Conservation (phyloP, 1,284 basidiomycete genomes). For the Porodaedalea pini region DNA sequence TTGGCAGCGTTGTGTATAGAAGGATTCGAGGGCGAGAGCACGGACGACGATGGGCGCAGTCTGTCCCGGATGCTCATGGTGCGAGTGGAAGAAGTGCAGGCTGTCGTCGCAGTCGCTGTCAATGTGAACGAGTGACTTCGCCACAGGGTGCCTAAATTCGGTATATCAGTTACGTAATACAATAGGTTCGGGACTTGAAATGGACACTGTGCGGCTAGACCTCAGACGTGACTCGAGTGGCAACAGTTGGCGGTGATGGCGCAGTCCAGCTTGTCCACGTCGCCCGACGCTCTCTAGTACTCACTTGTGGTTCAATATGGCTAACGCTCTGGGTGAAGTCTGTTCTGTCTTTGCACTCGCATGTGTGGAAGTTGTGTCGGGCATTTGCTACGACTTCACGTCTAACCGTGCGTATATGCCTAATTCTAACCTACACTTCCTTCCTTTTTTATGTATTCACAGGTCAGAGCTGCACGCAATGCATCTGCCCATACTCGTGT, state of each 20-base stretch:
- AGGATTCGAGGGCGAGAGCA: not conserved
- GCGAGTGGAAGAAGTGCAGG: not conserved
- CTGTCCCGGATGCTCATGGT: slow-evolving; percentile 11
- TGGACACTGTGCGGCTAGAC: not conserved
- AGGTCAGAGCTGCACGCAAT: slow-evolving; percentile 16
- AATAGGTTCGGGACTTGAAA: not conserved
- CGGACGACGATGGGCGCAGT: not conserved
- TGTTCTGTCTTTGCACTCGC: slow-evolving; percentile 1
- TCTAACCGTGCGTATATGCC: slow-evolving; percentile 6
- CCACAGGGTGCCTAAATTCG: not conserved
- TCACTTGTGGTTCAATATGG: not conserved
- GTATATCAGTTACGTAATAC: slow-evolving; percentile 2
- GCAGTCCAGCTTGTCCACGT: not conserved
- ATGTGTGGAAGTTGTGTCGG: slow-evolving; percentile 10
- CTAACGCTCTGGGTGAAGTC: not conserved
- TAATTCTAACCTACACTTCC: not conserved
- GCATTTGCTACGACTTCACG: slow-evolving; percentile 8
- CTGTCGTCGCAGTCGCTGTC: slow-evolving; percentile 4
- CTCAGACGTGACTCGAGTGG: not conserved
- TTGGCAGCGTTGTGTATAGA: not conserved
- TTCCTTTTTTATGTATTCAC: not conserved
- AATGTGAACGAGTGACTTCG: slow-evolving; percentile 1
- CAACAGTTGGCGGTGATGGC: not conserved
- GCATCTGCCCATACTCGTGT: slow-evolving; percentile 4
- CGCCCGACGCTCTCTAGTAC: not conserved